phyloP scores from a whole-genome alignment of 345 rosid genomes.

The Litchi chinensis region DNA sequence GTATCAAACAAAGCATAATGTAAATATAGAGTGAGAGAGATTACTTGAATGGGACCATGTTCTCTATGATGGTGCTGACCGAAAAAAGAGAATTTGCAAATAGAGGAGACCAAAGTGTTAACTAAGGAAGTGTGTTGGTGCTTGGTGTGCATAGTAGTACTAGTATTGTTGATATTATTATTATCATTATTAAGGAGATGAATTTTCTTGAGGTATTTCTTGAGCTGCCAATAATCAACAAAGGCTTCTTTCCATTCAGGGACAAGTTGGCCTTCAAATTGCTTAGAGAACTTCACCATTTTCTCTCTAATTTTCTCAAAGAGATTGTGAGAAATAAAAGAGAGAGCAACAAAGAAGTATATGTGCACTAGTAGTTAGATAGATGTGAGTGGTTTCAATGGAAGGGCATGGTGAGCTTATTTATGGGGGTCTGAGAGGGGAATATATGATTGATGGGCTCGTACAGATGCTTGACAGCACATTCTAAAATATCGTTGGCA shows the following conservation, averaged over 20 bases:
- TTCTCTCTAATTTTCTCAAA: not conserved
- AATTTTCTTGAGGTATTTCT: slow-evolving; percentile 74
- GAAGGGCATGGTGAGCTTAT: slow-evolving; percentile 41
- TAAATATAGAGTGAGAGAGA: slow-evolving; percentile 6
- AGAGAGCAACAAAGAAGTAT: not conserved
- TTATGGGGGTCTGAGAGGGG: slow-evolving; percentile 48
- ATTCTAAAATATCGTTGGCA: slow-evolving; percentile 61
- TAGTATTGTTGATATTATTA: not conserved
- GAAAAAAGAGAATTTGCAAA: slow-evolving; percentile 46
- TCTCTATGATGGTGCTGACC: slow-evolving; percentile 44
- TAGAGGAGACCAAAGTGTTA: slow-evolving; percentile 44
- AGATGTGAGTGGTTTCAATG: slow-evolving; percentile 43
- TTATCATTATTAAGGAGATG: slow-evolving; percentile 33
- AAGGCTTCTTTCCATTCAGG: slow-evolving; percentile 99
- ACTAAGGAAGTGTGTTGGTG: slow-evolving; percentile 27
- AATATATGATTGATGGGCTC: slow-evolving; percentile 34
- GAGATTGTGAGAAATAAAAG: slow-evolving; percentile 21
- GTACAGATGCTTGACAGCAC: slow-evolving; percentile 49
- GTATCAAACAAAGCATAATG: not conserved
- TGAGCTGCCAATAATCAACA: slow-evolving; percentile 91
- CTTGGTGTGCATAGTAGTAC: slow-evolving; percentile 16
- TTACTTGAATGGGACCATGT: slow-evolving; percentile 76
- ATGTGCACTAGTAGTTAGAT: not conserved
- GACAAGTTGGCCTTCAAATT: slow-evolving; percentile 89
- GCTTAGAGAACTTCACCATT: slow-evolving; percentile 92